Evolutionary conservation across 768 basidiomycete species (phyloP), one percentile per base, ranked within the genome.

Genomic region (Termitomyces sp.): DNA sequence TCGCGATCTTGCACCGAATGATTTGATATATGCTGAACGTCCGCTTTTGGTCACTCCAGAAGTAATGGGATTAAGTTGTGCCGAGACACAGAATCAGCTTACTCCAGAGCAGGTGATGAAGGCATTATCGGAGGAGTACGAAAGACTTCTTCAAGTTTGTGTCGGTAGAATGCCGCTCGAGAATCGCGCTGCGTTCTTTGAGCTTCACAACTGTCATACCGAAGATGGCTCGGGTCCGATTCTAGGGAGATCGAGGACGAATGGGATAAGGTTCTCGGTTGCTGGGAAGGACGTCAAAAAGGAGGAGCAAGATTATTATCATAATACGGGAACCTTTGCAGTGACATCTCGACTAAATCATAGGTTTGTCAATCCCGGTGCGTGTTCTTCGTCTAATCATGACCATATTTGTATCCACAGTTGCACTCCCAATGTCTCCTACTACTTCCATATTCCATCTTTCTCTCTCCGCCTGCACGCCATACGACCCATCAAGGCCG

Each of bases 391-490:
- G 40, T 9, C n/a, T 10, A 10, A 4, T 42, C n/a, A 3, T 42
- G 4, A 42, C 9, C 40, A 42, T 20, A 3, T 9, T 42, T 20
- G 20, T 10, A 10, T n/a, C 5, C 10, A 30, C 45, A 72, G 71
- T 55, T 70, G 68, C 47, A 53, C 36, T 27, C 69, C 67, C 6
- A 74, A 69, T 45, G 61, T 63, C 1, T 12, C 16, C 2, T n/a
- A 53, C 22, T 24, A 49, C 30, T 75, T 70, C 58, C 60, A 69
- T 56, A 26, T 60, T 14, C 43, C 63, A 3, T 61, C 70, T 9
- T 70, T 76, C 60, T 72, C 71, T 2, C 60, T 62, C 20, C 59
- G n/a, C n/a, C n/a, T n/a, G n/a, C n/a, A n/a, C n/a, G n/a, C n/a
- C n/a, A n/a, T n/a, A n/a, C n/a, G n/a, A 69, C 37, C 66, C 30